These are phyloP conservation scores for Fonsecaea pugnacius DNA, from an alignment of 2,329 filamentous ascomycete species.

Conservation along the genomic window DNA sequence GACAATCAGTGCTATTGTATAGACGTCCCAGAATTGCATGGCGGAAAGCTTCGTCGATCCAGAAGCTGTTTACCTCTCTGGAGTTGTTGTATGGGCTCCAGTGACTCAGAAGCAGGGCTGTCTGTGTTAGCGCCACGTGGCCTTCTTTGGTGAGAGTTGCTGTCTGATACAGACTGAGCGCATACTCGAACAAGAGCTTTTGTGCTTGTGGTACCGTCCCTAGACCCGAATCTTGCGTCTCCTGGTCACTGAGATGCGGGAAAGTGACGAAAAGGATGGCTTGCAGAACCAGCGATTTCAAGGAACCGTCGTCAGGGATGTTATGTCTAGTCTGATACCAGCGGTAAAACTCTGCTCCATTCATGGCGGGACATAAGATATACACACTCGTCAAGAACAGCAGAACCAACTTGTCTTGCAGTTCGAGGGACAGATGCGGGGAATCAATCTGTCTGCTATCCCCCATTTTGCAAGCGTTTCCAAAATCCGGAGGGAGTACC, in stretches of 20 bases:
- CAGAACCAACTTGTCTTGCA: constrained; percentile 6
- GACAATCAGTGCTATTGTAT: neutral
- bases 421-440: neutral
- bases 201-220: constrained; percentile 1
- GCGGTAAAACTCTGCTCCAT: neutral
- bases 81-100: constrained; percentile 12
- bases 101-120: constrained; percentile 5
- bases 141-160: neutral
- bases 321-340: neutral
- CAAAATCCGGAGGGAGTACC: neutral
- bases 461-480: neutral
- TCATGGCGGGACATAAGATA: constrained; percentile 6
- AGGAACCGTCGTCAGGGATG: neutral
- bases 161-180: neutral
- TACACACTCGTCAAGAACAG: constrained; percentile 7
- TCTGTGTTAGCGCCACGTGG: constrained; percentile 6
- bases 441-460: constrained; percentile 4
- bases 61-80: constrained; percentile 10
- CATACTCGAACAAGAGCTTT: neutral
- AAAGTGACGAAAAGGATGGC: constrained; percentile 5
- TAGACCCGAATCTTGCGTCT: neutral
- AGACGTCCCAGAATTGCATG: neutral
- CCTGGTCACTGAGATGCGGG: neutral
- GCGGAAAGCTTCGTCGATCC: constrained; percentile 6
- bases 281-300: constrained; percentile 2